Percentiles rank a stretch among this genome's conserved stretches.
These are phyloP conservation scores for Pseudogymnoascus sp. DNA, from an alignment of 2,329 filamentous ascomycete genomes.

Conservation along the genomic window DNA sequence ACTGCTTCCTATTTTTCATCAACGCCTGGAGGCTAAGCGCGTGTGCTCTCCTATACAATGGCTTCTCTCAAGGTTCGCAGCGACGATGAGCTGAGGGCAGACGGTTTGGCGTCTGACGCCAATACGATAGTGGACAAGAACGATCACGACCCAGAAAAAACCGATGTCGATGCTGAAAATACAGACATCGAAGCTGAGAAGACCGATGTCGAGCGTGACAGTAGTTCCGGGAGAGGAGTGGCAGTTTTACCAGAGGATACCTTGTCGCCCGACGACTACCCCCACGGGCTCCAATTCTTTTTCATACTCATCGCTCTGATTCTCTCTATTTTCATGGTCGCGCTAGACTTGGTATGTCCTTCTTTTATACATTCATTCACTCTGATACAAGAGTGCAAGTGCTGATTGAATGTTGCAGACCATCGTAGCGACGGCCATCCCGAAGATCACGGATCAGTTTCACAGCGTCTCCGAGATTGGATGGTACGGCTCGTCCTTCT, in stretches of 20 bases:
- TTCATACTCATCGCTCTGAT: background rate
- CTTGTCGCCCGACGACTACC: background rate
- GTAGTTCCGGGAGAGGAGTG: background rate
- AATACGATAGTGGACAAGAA: background rate
- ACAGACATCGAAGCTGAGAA: background rate
- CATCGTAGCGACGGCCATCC: conserved; percentile 45
- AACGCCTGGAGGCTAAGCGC: background rate
- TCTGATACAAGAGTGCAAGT: background rate
- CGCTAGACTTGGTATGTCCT: conserved; percentile 35
- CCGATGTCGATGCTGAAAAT: background rate
- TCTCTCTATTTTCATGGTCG: conserved; percentile 14
- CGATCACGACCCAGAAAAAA: background rate
- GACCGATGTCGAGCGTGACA: background rate
- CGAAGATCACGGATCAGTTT: conserved; percentile 37
- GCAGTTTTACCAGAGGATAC: background rate
- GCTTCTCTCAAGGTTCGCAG: background rate
- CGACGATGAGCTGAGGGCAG: background rate
- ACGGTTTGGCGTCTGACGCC: background rate
- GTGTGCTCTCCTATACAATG: background rate
- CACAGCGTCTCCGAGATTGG: conserved; percentile 17
- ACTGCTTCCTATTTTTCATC: background rate
- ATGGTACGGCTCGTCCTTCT: conserved; percentile 27
- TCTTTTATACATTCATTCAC: conserved; percentile 23
- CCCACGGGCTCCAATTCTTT: background rate
- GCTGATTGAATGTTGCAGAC: conserved; percentile 29